Evolutionary conservation across 2,329 filamentous ascomycete species (phyloP).

Genomic region (Pseudogymnoascus sp.): DNA sequence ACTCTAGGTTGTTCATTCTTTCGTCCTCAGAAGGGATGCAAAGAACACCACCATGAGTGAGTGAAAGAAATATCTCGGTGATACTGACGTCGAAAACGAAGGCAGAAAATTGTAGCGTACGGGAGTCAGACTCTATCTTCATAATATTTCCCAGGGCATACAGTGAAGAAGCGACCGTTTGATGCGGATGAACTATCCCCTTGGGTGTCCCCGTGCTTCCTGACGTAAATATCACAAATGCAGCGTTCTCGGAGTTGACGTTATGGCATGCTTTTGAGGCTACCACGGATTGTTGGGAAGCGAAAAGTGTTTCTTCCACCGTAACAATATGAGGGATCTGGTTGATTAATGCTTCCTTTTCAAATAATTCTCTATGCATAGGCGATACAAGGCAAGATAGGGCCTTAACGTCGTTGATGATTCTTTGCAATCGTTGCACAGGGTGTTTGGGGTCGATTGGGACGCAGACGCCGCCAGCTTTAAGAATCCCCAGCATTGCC

Average conservation of each 20-base stretch:
- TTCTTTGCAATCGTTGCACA: not conserved
- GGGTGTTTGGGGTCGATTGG: constrained; percentile 25
- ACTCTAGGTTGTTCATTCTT: constrained; percentile 17
- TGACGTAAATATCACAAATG: constrained; percentile 19
- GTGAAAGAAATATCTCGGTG: constrained; percentile 19
- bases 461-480: constrained; percentile 26
- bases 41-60: constrained; percentile 18
- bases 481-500: constrained; percentile 24
- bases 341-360: not conserved
- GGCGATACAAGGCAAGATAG: not conserved
- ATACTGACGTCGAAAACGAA: constrained; percentile 20
- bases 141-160: constrained; percentile 10
- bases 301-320: not conserved
- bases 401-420: not conserved
- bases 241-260: constrained; percentile 12
- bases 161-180: constrained; percentile 12
- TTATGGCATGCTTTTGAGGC: not conserved
- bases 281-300: not conserved
- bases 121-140: not conserved
- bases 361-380: not conserved
- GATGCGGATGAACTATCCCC: constrained; percentile 18
- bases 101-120: constrained; percentile 20
- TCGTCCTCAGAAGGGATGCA: constrained; percentile 20
- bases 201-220: constrained; percentile 22
- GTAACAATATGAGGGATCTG: not conserved